phyloP scores from a whole-genome alignment of 352 stramenopile species.

The Stramenopiles sp. region DNA sequence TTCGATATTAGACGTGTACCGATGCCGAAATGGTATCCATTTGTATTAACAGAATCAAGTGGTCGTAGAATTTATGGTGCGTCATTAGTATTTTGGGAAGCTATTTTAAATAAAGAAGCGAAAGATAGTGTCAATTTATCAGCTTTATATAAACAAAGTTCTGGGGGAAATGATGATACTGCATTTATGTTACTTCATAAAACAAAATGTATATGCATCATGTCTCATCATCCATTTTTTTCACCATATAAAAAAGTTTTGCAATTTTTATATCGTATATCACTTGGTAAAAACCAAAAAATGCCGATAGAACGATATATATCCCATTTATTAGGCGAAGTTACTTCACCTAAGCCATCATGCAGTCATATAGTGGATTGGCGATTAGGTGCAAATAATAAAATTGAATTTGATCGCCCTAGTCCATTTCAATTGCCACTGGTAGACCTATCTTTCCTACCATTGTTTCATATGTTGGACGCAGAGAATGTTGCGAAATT shows the following conservation, averaged over 20 bases:
- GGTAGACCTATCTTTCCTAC: background rate
- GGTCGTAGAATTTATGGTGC: background rate
- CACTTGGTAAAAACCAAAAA: background rate
- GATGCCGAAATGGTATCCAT: conserved; percentile 6
- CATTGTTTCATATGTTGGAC: conserved; percentile 5
- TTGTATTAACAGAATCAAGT: background rate
- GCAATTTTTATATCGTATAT: conserved; percentile 9
- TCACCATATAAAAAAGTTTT: background rate
- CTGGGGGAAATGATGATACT: background rate
- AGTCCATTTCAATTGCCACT: background rate
- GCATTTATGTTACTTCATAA: conserved; percentile 1
- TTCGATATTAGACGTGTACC: background rate
- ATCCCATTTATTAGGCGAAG: conserved; percentile 3
- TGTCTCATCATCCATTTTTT: conserved; percentile 6
- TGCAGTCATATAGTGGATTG: background rate
- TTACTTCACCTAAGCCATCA: background rate
- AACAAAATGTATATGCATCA: conserved; percentile 3
- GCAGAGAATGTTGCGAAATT: background rate
- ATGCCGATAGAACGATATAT: conserved; percentile 5
- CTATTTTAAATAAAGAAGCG: conserved; percentile 7
- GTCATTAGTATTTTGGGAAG: conserved; percentile 6
- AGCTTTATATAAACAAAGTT: background rate
- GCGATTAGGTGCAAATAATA: background rate
- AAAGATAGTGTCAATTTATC: background rate
- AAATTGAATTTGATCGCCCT: background rate